These are phyloP conservation scores for Aspergillus japonicus DNA, from an alignment of 2,329 filamentous ascomycete genomes.

Conservation along the genomic window DNA sequence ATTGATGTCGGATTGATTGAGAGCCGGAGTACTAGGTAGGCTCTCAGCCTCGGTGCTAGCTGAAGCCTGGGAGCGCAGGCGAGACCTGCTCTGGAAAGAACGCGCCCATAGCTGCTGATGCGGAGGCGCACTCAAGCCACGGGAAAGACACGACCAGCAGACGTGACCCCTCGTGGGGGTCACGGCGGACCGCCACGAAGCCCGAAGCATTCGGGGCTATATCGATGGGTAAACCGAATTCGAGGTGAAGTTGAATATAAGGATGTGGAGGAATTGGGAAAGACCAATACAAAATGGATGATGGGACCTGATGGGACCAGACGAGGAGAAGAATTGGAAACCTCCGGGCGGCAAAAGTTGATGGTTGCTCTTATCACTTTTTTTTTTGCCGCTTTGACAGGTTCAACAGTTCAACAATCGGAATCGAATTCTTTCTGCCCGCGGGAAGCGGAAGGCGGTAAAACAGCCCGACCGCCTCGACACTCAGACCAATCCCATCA, in stretches of 20 bases:
- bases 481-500: background rate
- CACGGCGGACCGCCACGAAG: slow-evolving; percentile 37
- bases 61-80: slow-evolving; percentile 13
- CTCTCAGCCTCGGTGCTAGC: background rate
- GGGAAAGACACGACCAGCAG: slow-evolving; percentile 36
- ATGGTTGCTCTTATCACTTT: background rate
- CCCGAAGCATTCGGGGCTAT: slow-evolving; percentile 37
- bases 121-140: slow-evolving; percentile 22
- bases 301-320: background rate
- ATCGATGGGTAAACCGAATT: background rate
- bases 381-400: background rate
- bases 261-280: background rate
- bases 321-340: background rate
- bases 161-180: slow-evolving; percentile 36
- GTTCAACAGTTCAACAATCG: background rate
- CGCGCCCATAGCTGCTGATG: slow-evolving; percentile 16
- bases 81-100: slow-evolving; percentile 27
- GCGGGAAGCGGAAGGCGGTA: background rate
- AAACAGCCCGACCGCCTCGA: background rate
- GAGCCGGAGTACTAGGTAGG: background rate
- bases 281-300: background rate
- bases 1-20: background rate
- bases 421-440: background rate
- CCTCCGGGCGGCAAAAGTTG: no score
- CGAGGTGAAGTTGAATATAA: background rate